Percentiles rank a stretch among this genome's conserved stretches.
Conservation (phyloP, 2,329 filamentous ascomycete species). For the Ascochyta rabiei region DNA sequence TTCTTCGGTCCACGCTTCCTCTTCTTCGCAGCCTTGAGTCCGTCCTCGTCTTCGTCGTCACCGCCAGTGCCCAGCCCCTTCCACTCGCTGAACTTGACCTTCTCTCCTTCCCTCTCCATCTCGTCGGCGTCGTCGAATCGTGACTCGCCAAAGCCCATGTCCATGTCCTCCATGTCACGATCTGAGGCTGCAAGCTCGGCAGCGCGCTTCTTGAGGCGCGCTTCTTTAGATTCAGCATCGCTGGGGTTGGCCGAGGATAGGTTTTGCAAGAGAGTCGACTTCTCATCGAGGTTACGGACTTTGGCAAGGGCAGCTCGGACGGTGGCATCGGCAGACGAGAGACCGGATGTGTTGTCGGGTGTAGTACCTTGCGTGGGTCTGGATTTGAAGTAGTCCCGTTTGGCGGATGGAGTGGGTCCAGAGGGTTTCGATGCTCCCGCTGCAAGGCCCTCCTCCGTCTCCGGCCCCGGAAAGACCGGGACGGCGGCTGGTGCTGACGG, state of each 20-base stretch:
- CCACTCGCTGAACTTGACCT: slow-evolving; percentile 72
- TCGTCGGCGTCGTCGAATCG: slow-evolving; percentile 89
- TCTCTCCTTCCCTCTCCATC: slow-evolving; percentile 63
- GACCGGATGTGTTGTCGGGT: slow-evolving; percentile 42
- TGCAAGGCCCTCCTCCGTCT: slow-evolving; percentile 7
- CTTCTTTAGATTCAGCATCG: slow-evolving; percentile 61
- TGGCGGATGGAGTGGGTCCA: slow-evolving; percentile 12
- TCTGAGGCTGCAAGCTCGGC: slow-evolving; percentile 75
- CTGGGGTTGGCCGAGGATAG: slow-evolving; percentile 25
- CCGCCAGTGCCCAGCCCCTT: slow-evolving; percentile 59
- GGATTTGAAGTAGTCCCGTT: slow-evolving; percentile 32
- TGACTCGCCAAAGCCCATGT: slow-evolving; percentile 91
- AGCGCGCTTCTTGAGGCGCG: slow-evolving; percentile 65
- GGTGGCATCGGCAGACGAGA: slow-evolving; percentile 69
- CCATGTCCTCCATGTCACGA: slow-evolving; percentile 87
- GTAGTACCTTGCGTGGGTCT: slow-evolving; percentile 9
- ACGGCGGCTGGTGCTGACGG: neutral
- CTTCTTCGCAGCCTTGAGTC: slow-evolving; percentile 58
- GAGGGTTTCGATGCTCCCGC: slow-evolving; percentile 7
- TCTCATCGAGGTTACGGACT: slow-evolving; percentile 62
- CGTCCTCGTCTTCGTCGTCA: slow-evolving; percentile 52
- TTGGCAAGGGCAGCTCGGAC: slow-evolving; percentile 86
- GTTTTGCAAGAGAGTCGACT: slow-evolving; percentile 52
- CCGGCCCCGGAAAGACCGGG: neutral
- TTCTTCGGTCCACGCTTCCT: slow-evolving; percentile 76